phyloP scores from a whole-genome alignment of 2,329 filamentous ascomycete genomes.

The Hypocrella siamensis region DNA sequence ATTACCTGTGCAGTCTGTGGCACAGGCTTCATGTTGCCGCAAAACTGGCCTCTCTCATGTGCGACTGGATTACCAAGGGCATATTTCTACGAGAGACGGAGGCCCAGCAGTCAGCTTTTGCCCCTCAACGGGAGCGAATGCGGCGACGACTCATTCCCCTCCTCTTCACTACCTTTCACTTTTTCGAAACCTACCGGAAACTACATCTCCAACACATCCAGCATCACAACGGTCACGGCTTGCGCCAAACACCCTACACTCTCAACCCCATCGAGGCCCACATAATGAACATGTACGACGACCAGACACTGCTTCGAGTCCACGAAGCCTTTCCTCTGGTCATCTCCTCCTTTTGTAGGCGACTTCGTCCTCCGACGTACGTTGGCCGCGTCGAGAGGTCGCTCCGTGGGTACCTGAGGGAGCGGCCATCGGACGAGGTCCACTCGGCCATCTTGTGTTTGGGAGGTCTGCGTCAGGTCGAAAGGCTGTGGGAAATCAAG shows the following conservation, averaged over 20 bases:
- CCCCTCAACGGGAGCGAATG: constrained; percentile 47
- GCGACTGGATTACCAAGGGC: constrained; percentile 49
- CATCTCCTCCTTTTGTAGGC: constrained; percentile 47
- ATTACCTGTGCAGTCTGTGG: constrained; percentile 49
- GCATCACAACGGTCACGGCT: constrained; percentile 32
- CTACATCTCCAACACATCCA: constrained; percentile 41
- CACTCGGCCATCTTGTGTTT: constrained; percentile 44
- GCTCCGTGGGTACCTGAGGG: constrained; percentile 45
- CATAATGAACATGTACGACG: constrained; percentile 50
- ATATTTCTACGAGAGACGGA: constrained; percentile 45
- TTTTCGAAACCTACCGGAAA: constrained; percentile 48
- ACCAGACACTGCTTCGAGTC: constrained; percentile 44
- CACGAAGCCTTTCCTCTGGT: constrained; percentile 51
- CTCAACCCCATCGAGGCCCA: constrained; percentile 45
- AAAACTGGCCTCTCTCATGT: constrained; percentile 45
- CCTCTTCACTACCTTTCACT: constrained; percentile 51
- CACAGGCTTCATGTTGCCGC: constrained; percentile 48
- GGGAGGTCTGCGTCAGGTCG: constrained; percentile 46
- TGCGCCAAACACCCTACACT: constrained; percentile 38
- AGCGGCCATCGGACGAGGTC: constrained; percentile 45
- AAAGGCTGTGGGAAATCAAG: constrained; percentile 50
- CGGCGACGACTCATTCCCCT: constrained; percentile 46
- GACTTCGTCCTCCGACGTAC: constrained; percentile 47
- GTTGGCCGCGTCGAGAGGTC: constrained; percentile 46
- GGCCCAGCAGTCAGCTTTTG: constrained; percentile 38